Conservation (phyloP, 2,329 filamentous ascomycete genomes). For the Diplodia mutila region DNA sequence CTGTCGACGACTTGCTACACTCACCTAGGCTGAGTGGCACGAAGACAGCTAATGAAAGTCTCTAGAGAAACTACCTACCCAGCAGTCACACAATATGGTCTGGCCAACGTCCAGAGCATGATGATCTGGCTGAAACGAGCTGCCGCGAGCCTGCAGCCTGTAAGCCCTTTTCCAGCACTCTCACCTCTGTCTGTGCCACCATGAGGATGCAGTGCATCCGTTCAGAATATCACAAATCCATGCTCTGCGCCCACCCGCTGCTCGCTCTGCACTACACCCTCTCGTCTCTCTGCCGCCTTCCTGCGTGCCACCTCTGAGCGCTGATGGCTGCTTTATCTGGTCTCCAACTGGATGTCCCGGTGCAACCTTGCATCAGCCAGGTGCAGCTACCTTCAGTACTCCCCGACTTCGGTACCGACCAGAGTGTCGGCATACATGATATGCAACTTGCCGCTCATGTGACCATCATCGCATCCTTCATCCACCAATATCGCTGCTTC, state of each 20-base stretch:
- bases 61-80: no score
- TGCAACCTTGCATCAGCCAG: not conserved
- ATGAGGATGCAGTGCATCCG: not conserved
- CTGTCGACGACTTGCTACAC: no score
- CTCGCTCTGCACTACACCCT: not conserved
- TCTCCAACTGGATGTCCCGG: not conserved
- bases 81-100: no score
- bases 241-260: not conserved
- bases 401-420: not conserved
- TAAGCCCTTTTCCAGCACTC: not conserved
- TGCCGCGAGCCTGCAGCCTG: not conserved
- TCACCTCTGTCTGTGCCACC: not conserved
- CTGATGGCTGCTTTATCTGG: not conserved
- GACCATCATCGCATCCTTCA: not conserved
- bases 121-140: no score
- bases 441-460: not conserved
- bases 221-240: not conserved
- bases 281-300: not conserved
- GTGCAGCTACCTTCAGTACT: conserved; percentile 1
- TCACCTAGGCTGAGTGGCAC: no score
- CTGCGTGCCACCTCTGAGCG: not conserved
- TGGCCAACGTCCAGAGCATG: no score
- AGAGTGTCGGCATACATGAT: not conserved
- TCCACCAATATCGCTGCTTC: not conserved
- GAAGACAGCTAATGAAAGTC: no score